Conservation (phyloP, 106 monocot species). For the Iris macrosiphon region DNA sequence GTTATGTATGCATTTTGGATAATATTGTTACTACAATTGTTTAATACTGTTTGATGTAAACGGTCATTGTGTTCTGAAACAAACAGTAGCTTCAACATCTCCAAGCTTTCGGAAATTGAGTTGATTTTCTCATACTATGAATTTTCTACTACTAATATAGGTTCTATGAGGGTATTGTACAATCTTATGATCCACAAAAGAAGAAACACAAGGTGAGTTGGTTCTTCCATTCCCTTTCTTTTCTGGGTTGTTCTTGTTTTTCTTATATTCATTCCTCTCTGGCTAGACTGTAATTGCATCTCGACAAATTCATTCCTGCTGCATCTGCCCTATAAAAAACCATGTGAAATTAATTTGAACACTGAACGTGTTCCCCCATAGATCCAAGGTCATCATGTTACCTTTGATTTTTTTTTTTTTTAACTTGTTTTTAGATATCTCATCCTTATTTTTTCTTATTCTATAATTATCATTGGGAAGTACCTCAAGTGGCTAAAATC, state of each 20-base stretch:
- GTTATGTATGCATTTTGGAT: background rate
- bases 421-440: too few species aligned
- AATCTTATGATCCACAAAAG: constrained; percentile 64
- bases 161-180: constrained; percentile 78
- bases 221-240: background rate
- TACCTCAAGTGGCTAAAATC: too few species aligned
- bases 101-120: too few species aligned
- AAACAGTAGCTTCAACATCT: too few species aligned
- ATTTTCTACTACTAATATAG: constrained; percentile 22
- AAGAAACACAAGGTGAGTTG: constrained; percentile 67
- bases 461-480: too few species aligned
- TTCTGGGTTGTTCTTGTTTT: too few species aligned
- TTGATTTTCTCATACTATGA: constrained; percentile 1
- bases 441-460: too few species aligned
- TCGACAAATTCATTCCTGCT: too few species aligned
- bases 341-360: background rate
- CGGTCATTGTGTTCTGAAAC: background rate
- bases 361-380: too few species aligned
- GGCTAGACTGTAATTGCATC: too few species aligned
- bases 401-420: too few species aligned
- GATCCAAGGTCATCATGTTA: too few species aligned
- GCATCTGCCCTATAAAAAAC: background rate
- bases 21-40: background rate
- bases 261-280: background rate
- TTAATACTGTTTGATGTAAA: background rate